Evolutionary conservation across 148 eudicot genomes (phyloP).

Genomic region (Diospyros lotus): DNA sequence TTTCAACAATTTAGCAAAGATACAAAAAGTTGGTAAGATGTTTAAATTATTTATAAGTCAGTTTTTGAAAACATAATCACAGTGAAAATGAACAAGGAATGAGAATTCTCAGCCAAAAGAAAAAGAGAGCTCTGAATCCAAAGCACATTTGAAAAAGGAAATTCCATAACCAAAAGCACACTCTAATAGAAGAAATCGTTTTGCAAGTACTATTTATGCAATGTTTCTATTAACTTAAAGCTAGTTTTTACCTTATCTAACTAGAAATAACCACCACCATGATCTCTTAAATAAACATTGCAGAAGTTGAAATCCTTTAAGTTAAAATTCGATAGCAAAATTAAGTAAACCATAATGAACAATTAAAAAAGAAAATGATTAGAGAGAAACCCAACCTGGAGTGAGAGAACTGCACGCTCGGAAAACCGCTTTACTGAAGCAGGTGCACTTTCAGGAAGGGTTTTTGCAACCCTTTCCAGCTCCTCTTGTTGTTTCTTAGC

Average conservation of each 20-base stretch:
- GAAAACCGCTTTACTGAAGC: slow-evolving; percentile 66
- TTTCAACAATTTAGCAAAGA: neutral
- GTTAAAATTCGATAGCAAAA: neutral
- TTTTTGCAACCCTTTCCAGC: slow-evolving; percentile 80
- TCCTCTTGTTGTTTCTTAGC: slow-evolving; percentile 79
- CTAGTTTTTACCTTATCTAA: no score
- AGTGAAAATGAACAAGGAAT: neutral
- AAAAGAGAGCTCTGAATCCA: neutral
- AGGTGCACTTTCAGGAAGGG: slow-evolving; percentile 67
- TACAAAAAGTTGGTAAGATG: neutral
- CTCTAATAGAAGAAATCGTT: neutral
- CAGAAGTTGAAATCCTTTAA: no score
- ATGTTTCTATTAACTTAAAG: neutral
- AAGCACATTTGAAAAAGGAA: neutral
- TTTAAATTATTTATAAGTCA: neutral
- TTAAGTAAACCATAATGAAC: neutral
- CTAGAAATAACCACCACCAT: no score
- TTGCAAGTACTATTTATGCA: neutral
- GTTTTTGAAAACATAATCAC: neutral
- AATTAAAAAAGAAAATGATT: neutral
- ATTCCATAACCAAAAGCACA: neutral
- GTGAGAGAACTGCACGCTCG: slow-evolving; percentile 78
- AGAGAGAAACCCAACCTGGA: slow-evolving; percentile 57
- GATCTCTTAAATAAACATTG: no score
- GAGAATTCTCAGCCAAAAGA: neutral